Base-by-base conservation (phyloP, 768 basidiomycete genomes). In the Phlebiopsis flavidoalba region DNA sequence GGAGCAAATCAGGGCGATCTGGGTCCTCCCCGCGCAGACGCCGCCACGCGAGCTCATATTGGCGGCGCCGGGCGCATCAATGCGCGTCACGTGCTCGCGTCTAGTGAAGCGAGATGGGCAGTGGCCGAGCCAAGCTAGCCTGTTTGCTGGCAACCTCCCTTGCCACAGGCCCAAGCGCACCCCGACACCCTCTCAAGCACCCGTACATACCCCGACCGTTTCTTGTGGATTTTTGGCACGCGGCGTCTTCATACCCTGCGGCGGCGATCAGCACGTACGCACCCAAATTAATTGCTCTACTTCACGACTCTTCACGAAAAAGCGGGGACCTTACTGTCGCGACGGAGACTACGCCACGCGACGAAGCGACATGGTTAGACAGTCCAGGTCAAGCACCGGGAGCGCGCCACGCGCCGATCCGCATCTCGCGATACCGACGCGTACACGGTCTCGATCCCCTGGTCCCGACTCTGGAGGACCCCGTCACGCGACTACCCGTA, bases 61-160 rank as follows among this genome's bases (percentile, higher is more conserved):
- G 33, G 21, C 15, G 51, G 31, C 12, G 51, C 10, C 51, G 1
- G 36, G 53, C 54, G 52, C 54, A 55, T 45, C 40, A 55, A n/a
- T 45, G 19, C 35, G 53, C 53, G 19, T 55, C 54, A 55, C 54
- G 54, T 55, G 54, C 54, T 24, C 54, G 54, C 54, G 54, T 24
- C 54, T 55, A 40, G 36, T 36, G 54, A 33, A 35, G 53, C 53
- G 53, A 36, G 37, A 45, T 53, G n/a, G 52, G 54, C n/a, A 55
- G 54, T 43, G 54, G 54, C 54, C 54, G 54, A 36, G 53, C 31
- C 33, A 12, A 8, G 21, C 11, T n/a, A 10, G 24, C 21, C 36
- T 45, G 19, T 22, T 22, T 22, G 54, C 54, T 55, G 54, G 54
- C 54, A 55, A 37, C 22, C 53, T 17, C 19, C 54, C 19, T 55